Evolutionary conservation across 2,329 filamentous ascomycete genomes (phyloP), one percentile per base, ranked within the genome.

Genomic region (Escovopsis sp.): DNA sequence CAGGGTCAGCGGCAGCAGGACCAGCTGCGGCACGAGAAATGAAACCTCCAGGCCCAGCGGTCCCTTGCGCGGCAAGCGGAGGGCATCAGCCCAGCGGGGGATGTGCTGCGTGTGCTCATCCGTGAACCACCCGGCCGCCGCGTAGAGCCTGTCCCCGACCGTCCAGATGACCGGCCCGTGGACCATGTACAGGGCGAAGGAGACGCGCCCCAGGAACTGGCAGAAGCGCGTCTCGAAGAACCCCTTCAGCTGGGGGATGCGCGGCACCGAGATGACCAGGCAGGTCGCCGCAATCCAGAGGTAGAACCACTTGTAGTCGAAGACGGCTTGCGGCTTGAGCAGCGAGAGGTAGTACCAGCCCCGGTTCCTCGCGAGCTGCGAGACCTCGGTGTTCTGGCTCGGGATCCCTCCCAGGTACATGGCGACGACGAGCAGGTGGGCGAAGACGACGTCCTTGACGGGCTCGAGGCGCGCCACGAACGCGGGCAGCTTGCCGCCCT

Each of bases 271-370:
- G 1, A 70, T 62, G 0, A 84, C 68, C 0, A 79, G 54, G 41
- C 78, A 65, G 23, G 65, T 61, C 1, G 77, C 67, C 1, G 75
- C 77, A 62, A 69, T 74, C 54, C 78, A 78, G 3, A 82, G 66
- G 53, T 69, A 82, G 58, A 81, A 81, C 76, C 76, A 82, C 56
- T 81, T 82, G 53, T 68, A 70, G 53, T 81, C 75, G 49, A 67
- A 80, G 10, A 78, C 72, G 1, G 77, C 77, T 52, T 81, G 75
- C 0, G 78, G 76, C 46, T 79, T 80, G 44, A 83, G 61, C 45
- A 66, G 68, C 0, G 75, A 75, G 12, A 80, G 58, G 48, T 66
- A 75, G 47, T 69, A 67, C 76, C 77, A 82, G 3, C 78, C 77
- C 0, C 73, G 69, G 12, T 69, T 75, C 23, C 64, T 63, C 23